Evolutionary conservation across 495 filamentous ascomycete genomes (phyloP), one percentile per base, ranked within the genome.

Genomic region (Wilcoxina mikolae): DNA sequence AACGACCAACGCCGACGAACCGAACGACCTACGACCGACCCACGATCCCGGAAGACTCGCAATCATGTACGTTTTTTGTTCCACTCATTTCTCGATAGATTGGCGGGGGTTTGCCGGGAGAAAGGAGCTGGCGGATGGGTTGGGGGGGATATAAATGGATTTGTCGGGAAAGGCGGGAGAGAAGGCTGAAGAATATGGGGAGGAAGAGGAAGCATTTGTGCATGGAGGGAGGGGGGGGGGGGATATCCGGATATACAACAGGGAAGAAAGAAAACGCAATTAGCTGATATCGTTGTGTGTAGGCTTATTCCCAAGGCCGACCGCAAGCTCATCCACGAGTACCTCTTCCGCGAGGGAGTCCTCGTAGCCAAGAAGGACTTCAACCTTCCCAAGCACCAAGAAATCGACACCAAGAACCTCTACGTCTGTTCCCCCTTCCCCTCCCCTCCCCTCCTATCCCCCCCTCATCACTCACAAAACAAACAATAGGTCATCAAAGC

Each of bases 261-360:
- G 39, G 17, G 39, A 43, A 18, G 39, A 20, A 43, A 12, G 39
- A 4, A 5, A 43, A 4, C 4, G 17, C 39, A 10, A 18, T 43
- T 20, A 43, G 46, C 46, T 27, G 27, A 27, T 49, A 2, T 28
- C 25, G 1, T 15, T 3, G 12, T 11, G 9, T 4, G 29, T 29
- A 88, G 81, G 90, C 83, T 98, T 79, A 98, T 98, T 76, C 91
- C 91, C 68, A 96, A 96, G 81, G 82, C 84, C 71, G 91, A 98
- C 77, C 88, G 91, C 76, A 96, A 96, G 84, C 90, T 91, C 82
- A 95, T 98, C 78, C 93, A 98, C 77, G 87, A 96, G 83, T 95
- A 96, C 81, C 87, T 98, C 81, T 96, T 98, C 83, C 86, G 90
- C 67, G 91, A 98, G 85, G 91, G 91, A 71, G 91, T 98, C 51